A percentile compares a stretch with the other conserved stretches of the same genome.
Evolutionary conservation across 768 basidiomycete genomes (phyloP).

Genomic region (Hericium coralloides): DNA sequence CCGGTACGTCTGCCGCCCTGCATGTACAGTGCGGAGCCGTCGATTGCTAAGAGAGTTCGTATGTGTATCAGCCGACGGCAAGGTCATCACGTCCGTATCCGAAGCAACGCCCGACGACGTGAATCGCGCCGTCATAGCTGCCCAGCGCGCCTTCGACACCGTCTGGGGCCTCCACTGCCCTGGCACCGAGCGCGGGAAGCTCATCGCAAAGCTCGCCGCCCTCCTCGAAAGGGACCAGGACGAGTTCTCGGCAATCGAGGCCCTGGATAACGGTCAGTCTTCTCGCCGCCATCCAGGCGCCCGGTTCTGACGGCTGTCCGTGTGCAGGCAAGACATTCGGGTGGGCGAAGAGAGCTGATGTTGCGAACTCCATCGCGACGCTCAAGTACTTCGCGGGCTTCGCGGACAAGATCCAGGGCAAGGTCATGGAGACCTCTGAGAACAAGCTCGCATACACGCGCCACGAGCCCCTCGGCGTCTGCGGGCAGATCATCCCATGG

Average conservation of each 20-base stretch:
- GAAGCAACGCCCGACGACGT: constrained; percentile 64
- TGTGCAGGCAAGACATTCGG: constrained; percentile 48
- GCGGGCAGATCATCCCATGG: constrained; percentile 59
- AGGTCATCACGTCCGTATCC: constrained; percentile 46
- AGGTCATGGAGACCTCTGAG: constrained; percentile 55
- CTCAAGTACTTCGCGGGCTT: constrained; percentile 83
- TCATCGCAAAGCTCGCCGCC: constrained; percentile 55
- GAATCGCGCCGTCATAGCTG: constrained; percentile 64
- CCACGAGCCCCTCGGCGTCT: constrained; percentile 54
- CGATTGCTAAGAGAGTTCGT: too few species aligned
- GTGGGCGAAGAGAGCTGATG: constrained; percentile 40
- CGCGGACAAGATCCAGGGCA: constrained; percentile 79
- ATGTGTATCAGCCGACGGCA: constrained; percentile 41
- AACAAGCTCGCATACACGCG: constrained; percentile 48
- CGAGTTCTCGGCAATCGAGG: constrained; percentile 65
- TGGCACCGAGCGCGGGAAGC: constrained; percentile 40
- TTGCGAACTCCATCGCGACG: constrained; percentile 35
- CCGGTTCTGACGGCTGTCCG: too few species aligned
- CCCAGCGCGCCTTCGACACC: constrained; percentile 53
- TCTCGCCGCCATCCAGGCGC: too few species aligned
- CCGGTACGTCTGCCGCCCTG: constrained; percentile 30
- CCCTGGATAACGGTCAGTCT: constrained; percentile 42
- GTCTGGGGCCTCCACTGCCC: constrained; percentile 59
- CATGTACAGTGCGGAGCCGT: too few species aligned
- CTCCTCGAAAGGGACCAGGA: constrained; percentile 55